phyloP scores from a whole-genome alignment of 2,329 filamentous ascomycete species.

The Venturiaceae sp. region DNA sequence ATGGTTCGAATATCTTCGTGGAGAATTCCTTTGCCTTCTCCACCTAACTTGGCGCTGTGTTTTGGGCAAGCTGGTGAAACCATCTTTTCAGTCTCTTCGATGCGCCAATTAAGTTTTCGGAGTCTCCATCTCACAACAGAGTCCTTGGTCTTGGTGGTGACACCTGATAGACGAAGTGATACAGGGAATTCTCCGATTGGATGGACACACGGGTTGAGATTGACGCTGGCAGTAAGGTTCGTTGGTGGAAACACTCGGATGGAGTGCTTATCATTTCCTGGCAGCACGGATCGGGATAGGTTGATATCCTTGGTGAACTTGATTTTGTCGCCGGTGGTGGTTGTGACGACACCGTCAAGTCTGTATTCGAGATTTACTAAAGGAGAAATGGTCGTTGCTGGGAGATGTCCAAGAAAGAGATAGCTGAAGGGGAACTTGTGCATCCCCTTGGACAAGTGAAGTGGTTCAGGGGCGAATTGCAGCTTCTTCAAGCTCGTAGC shows the following conservation, averaged over 20 bases:
- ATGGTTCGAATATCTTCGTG: constrained; percentile 70
- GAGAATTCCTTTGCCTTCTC: constrained; percentile 58
- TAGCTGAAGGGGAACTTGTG: constrained; percentile 87
- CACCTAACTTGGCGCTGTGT: constrained; percentile 58
- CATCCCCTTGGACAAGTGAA: constrained; percentile 36
- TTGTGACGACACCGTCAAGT: constrained; percentile 50
- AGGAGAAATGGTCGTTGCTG: constrained; percentile 69
- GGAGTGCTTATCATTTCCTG: constrained; percentile 75
- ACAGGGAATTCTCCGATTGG: constrained; percentile 76
- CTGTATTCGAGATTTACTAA: constrained; percentile 36
- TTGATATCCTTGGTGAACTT: constrained; percentile 50
- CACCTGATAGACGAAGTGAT: constrained; percentile 73
- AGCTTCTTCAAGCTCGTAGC: constrained; percentile 68
- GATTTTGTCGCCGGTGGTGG: constrained; percentile 51
- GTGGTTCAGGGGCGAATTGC: constrained; percentile 50
- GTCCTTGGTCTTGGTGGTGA: constrained; percentile 56
- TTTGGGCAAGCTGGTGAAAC: constrained; percentile 71
- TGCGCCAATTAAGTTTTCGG: constrained; percentile 83
- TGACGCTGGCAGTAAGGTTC: constrained; percentile 78
- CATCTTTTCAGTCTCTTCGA: constrained; percentile 78
- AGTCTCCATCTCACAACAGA: constrained; percentile 67
- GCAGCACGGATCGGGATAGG: constrained; percentile 70
- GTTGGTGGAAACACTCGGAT: constrained; percentile 94
- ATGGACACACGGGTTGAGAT: constrained; percentile 74
- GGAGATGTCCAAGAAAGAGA: constrained; percentile 75